Percentiles rank a stretch among this genome's conserved stretches.
phyloP scores from a whole-genome alignment of 2,329 filamentous ascomycete species.

The Cladosporium sp. region DNA sequence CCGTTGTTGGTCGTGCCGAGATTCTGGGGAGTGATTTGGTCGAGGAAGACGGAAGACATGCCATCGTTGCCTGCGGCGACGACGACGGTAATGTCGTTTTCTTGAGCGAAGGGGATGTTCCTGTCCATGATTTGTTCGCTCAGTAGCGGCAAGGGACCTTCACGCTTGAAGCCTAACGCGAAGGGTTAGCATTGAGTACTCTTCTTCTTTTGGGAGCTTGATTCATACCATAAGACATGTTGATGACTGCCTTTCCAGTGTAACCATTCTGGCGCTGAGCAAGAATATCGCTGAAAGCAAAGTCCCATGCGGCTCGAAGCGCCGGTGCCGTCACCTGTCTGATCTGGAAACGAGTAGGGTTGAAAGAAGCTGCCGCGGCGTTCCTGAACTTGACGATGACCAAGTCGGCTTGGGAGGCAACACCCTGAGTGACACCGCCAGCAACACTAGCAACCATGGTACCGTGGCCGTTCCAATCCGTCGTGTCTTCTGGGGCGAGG shows the following conservation, averaged over 20 bases:
- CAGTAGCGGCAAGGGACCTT: not conserved
- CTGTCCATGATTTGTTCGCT: slow-evolving; percentile 7
- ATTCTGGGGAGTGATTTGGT: not conserved
- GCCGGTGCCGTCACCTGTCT: not conserved
- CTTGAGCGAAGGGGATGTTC: not conserved
- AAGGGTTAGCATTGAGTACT: not conserved
- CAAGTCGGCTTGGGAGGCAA: slow-evolving; percentile 2
- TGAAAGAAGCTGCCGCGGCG: not conserved
- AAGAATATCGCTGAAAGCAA: slow-evolving; percentile 2
- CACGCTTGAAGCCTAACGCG: not conserved
- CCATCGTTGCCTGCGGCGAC: not conserved
- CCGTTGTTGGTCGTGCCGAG: slow-evolving; percentile 1
- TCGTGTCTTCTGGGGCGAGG: slow-evolving; percentile 1
- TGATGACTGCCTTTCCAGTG: slow-evolving; percentile 1
- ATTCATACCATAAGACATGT: slow-evolving; percentile 4
- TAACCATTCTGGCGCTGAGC: not conserved
- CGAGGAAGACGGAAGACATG: not conserved
- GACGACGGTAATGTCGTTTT: slow-evolving; percentile 1
- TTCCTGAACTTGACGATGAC: slow-evolving; percentile 10
- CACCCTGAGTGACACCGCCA: not conserved
- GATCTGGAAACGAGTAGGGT: not conserved
- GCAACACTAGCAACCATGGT: not conserved
- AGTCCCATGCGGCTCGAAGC: slow-evolving; percentile 3
- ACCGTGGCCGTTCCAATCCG: slow-evolving; percentile 2
- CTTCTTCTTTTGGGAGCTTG: not conserved